These are phyloP conservation scores for Nymphaea thermarum DNA, from an alignment of 164 flowering plant genomes.

Conservation along the genomic window DNA sequence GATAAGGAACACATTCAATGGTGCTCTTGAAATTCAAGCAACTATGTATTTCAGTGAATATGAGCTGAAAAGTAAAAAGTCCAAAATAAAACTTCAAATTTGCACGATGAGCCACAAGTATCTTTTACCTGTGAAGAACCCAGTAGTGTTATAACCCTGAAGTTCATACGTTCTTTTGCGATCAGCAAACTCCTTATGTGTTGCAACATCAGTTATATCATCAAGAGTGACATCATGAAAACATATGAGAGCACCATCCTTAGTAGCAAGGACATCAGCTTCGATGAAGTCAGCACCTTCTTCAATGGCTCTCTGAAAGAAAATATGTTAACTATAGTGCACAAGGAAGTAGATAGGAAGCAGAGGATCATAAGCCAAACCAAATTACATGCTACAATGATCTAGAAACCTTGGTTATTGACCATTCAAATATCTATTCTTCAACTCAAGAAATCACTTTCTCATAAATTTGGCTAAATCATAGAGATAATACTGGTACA, in stretches of 20 bases:
- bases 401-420: too few relatives aligned
- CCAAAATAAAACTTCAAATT: too few relatives aligned
- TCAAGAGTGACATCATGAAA: slow-evolving; percentile 85
- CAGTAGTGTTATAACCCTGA: slow-evolving; percentile 69
- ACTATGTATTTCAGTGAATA: too few relatives aligned
- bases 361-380: too few relatives aligned
- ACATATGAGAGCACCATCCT: slow-evolving; percentile 65
- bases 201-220: slow-evolving; percentile 63
- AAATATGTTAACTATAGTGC: neutral
- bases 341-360: neutral
- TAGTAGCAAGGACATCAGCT: slow-evolving; percentile 47
- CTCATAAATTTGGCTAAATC: too few relatives aligned
- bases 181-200: slow-evolving; percentile 62
- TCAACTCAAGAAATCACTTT: too few relatives aligned
- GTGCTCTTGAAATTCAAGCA: too few relatives aligned
- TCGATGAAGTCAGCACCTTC: slow-evolving; percentile 99
- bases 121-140: slow-evolving; percentile 60
- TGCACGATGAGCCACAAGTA: too few relatives aligned
- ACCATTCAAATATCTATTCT: too few relatives aligned
- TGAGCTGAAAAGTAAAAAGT: neutral
- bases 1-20: too few relatives aligned
- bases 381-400: too few relatives aligned
- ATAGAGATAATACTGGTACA: neutral
- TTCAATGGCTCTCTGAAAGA: slow-evolving; percentile 84
- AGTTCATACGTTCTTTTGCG: slow-evolving; percentile 85